Percentiles rank a stretch among this genome's conserved stretches.
These are phyloP conservation scores for Lycium ferocissimum DNA, from an alignment of 257 asterid species.

Conservation along the genomic window DNA sequence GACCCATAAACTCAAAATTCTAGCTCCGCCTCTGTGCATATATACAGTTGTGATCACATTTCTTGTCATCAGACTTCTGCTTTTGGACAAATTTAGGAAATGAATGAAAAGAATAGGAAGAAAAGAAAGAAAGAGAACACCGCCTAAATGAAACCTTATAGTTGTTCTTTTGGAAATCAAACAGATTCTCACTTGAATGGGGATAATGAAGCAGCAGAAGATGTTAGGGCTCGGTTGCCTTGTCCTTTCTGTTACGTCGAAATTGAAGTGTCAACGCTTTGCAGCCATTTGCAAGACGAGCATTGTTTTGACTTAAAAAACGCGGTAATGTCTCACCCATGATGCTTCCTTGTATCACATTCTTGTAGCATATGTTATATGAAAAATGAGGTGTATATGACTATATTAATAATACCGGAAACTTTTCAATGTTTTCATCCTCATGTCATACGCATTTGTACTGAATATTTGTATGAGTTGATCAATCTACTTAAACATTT, in stretches of 20 bases:
- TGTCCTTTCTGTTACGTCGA: constrained; percentile 88
- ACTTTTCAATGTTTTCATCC: neutral
- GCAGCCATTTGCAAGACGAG: constrained; percentile 78
- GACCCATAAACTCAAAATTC: neutral
- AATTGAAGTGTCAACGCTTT: constrained; percentile 66
- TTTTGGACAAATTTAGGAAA: neutral
- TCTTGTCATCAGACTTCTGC: neutral
- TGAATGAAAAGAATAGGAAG: neutral
- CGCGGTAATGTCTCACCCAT: constrained; percentile 49
- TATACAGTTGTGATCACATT: neutral
- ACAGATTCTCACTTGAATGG: constrained; percentile 46
- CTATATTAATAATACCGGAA: neutral
- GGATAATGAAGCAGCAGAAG: constrained; percentile 68
- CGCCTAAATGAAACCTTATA: neutral
- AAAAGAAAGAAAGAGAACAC: neutral
- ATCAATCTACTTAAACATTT: constrained; percentile 9
- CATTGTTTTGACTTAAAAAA: constrained; percentile 75
- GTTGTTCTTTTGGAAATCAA: constrained; percentile 4
- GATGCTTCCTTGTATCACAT: neutral
- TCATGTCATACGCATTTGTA: neutral
- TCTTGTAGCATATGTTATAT: neutral
- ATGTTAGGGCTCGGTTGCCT: constrained; percentile 77
- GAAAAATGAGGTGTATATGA: constrained; percentile 2
- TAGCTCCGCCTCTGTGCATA: too few species aligned
- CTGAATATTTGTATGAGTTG: neutral